Percentiles rank a stretch among this genome's conserved stretches.
Evolutionary conservation across 2,329 filamentous ascomycete species (phyloP).

Genomic region (Penicillium sp.): DNA sequence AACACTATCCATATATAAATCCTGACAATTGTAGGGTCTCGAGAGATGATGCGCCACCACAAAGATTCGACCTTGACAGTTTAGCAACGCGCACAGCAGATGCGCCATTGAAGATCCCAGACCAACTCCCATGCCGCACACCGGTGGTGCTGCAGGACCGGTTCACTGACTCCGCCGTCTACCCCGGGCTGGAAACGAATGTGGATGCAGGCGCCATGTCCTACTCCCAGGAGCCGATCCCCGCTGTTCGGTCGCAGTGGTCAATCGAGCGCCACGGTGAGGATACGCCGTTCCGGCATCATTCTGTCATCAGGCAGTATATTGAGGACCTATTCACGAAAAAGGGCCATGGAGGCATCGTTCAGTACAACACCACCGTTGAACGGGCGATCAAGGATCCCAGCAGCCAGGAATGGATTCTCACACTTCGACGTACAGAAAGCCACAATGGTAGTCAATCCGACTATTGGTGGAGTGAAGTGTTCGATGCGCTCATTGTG

Average conservation of each 20-base stretch:
- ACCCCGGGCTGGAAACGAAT: conserved; percentile 63
- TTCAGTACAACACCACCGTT: conserved; percentile 55
- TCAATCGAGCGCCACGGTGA: conserved; percentile 50
- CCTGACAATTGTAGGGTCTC: conserved; percentile 25
- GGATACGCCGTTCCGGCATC: conserved; percentile 59
- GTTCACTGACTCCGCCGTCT: conserved; percentile 57
- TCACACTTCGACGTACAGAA: conserved; percentile 47
- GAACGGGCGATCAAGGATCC: conserved; percentile 53
- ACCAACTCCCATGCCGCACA: conserved; percentile 45
- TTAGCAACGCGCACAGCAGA: conserved; percentile 52
- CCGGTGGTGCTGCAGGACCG: conserved; percentile 45
- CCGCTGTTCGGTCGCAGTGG: conserved; percentile 39
- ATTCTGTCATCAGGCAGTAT: conserved; percentile 54
- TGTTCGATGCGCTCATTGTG: conserved; percentile 59
- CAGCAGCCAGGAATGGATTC: conserved; percentile 48
- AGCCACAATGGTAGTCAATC: conserved; percentile 22
- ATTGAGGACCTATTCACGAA: conserved; percentile 53
- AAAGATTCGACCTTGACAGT: conserved; percentile 44
- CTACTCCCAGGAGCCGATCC: conserved; percentile 56
- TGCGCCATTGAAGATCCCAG: conserved; percentile 46
- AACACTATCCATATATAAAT: neutral
- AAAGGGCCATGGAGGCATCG: conserved; percentile 49
- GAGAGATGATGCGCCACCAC: conserved; percentile 35
- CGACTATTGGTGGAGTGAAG: conserved; percentile 61
- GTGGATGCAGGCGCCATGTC: conserved; percentile 57